These are phyloP conservation scores for Globisporangium parvum DNA, from an alignment of 352 stramenopile species.

Conservation along the genomic window DNA sequence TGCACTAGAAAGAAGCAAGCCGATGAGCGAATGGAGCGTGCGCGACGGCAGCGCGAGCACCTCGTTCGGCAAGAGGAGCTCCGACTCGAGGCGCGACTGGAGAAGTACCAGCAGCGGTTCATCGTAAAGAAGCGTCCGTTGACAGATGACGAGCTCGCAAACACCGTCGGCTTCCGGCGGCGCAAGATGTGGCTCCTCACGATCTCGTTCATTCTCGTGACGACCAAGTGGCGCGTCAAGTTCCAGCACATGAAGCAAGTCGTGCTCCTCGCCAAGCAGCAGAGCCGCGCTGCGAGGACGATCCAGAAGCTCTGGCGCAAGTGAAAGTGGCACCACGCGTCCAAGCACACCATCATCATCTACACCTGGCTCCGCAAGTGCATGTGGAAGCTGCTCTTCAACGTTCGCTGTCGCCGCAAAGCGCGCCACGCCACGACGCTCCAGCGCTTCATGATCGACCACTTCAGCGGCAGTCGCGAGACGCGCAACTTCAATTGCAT, in stretches of 20 bases:
- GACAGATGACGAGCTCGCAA: constrained; percentile 24
- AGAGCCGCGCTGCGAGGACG: constrained; percentile 30
- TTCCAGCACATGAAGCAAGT: constrained; percentile 31
- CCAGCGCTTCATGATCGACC: constrained; percentile 51
- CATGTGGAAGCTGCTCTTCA: constrained; percentile 62
- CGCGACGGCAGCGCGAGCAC: constrained; percentile 32
- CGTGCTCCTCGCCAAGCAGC: constrained; percentile 21
- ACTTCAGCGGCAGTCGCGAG: constrained; percentile 48
- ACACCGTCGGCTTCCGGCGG: constrained; percentile 25
- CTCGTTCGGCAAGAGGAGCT: constrained; percentile 38
- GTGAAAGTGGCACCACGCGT: constrained; percentile 58
- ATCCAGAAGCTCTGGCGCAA: constrained; percentile 61
- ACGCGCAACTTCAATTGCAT: constrained; percentile 69
- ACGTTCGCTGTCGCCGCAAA: constrained; percentile 36
- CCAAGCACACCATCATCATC: constrained; percentile 51
- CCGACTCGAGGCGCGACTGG: constrained; percentile 23
- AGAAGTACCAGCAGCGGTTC: constrained; percentile 32
- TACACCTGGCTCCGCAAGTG: constrained; percentile 69
- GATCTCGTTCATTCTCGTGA: constrained; percentile 30
- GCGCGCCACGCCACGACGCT: constrained; percentile 28
- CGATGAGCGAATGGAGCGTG: constrained; percentile 40
- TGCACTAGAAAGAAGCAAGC: constrained; percentile 58
- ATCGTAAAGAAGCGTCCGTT: constrained; percentile 13
- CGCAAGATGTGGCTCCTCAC: constrained; percentile 51
- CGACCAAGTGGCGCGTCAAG: constrained; percentile 26